Base-by-base conservation (phyloP, 257 asterid genomes). In the Jasminum sambac region DNA sequence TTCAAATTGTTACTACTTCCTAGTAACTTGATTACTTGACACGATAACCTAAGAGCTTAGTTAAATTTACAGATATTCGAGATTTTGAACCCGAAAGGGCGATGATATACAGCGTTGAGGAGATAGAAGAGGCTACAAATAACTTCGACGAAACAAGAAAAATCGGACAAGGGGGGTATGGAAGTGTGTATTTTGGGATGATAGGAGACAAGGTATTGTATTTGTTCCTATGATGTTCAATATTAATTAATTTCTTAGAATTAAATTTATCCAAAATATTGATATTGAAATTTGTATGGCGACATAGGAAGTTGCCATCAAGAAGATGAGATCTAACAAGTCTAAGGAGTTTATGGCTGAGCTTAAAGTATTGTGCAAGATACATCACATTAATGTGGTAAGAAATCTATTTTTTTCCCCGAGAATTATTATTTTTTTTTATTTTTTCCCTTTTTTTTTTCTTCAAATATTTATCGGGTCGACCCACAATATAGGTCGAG, bases 381-480 rank as follows among this genome's bases (percentile, higher is more conserved):
- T 91, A 67, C 97, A 91, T 75, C 97, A 91, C 61, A 89, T 89
- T 63, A 91, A 91, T 73, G 96, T 89, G 90, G 96, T 89, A 82
- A 81, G 93, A 8, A 34, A 63, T 71, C 30, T 62, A n/a, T n/a
- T n/a, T n/a, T n/a, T n/a, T n/a, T n/a, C n/a, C n/a, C n/a, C n/a
- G n/a, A n/a, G n/a, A n/a, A n/a, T n/a, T n/a, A n/a, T n/a, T n/a
- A n/a, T n/a, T n/a, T n/a, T n/a, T n/a, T n/a, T n/a, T n/a, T n/a
- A n/a, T 65, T 19, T 61, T 59, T 73, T 58, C 39, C 36, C 2
- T 30, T 30, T 30, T 30, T 30, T 30, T 30, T 30, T 30, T 30
- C 4, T 30, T 30, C 4, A 4, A 30, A 30, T 23, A 23, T 66
- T 72, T 73, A 72, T 65, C 2, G 40, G 67, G 55, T 60, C 0